phyloP scores from a whole-genome alignment of 441 rosid species.

The Daphne laureola region DNA sequence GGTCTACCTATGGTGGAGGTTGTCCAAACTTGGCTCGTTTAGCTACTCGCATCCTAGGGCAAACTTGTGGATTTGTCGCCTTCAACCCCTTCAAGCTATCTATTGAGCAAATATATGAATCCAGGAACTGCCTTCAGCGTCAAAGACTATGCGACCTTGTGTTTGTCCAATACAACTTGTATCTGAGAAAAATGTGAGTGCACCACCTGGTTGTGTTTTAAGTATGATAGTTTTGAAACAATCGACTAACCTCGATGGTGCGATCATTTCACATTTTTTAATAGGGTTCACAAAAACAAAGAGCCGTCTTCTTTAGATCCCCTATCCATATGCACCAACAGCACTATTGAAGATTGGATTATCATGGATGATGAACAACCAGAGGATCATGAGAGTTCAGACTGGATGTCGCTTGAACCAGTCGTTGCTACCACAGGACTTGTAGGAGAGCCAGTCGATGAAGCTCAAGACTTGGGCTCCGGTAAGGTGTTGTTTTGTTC shows the following conservation, averaged over 20 bases:
- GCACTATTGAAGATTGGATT: slow-evolving; percentile 60
- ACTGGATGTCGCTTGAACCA: slow-evolving; percentile 65
- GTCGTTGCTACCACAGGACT: slow-evolving; percentile 26
- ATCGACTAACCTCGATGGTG: not conserved
- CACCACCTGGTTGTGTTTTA: slow-evolving; percentile 4
- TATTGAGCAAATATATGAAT: slow-evolving; percentile 32
- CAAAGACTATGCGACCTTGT: slow-evolving; percentile 44
- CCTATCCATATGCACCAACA: slow-evolving; percentile 33
- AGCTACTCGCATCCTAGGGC: slow-evolving; percentile 64
- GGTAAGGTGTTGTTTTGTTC: not conserved
- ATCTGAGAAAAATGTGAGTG: slow-evolving; percentile 40
- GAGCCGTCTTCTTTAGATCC: slow-evolving; percentile 40
- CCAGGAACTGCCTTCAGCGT: slow-evolving; percentile 46
- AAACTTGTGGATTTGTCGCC: slow-evolving; percentile 53
- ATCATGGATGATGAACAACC: slow-evolving; percentile 30
- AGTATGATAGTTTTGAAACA: not conserved
- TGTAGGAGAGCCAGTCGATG: slow-evolving; percentile 37
- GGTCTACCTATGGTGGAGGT: slow-evolving; percentile 81
- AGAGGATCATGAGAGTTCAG: slow-evolving; percentile 48
- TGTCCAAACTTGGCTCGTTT: slow-evolving; percentile 73
- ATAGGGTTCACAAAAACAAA: slow-evolving; percentile 26
- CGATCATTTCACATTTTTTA: not conserved
- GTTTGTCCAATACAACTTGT: slow-evolving; percentile 52
- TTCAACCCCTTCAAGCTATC: slow-evolving; percentile 26
- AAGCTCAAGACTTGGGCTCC: slow-evolving; percentile 22